Conservation (phyloP, 2,329 filamentous ascomycete genomes). For the Chaetomiaceae sp. region DNA sequence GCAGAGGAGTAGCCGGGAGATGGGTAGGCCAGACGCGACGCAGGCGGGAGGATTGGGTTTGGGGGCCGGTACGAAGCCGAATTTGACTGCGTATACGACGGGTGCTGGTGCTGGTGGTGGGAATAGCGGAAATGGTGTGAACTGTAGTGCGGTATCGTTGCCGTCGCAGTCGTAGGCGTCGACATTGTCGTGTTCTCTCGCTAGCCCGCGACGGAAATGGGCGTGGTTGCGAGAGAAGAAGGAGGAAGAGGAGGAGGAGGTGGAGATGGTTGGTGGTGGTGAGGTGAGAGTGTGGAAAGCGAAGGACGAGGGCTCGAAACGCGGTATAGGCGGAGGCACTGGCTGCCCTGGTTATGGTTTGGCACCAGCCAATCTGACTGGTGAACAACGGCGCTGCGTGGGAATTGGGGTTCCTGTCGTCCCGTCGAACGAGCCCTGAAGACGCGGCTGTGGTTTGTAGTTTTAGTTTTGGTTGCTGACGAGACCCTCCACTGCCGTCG, state of each 20-base stretch:
- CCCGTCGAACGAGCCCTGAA: not conserved
- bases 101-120: constrained; percentile 44
- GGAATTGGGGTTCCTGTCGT: constrained; percentile 9
- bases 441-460: not conserved
- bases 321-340: constrained; percentile 1
- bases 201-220: constrained; percentile 13
- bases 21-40: constrained; percentile 35
- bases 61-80: constrained; percentile 34
- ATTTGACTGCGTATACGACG: constrained; percentile 46
- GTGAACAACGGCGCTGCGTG: constrained; percentile 1
- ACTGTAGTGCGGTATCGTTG: constrained; percentile 65
- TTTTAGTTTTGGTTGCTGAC: not conserved
- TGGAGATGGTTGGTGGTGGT: no score
- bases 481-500: not conserved
- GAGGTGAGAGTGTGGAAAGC: no score
- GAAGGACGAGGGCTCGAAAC: not conserved
- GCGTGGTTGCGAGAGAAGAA: constrained; percentile 13
- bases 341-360: constrained; percentile 9
- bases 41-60: constrained; percentile 38
- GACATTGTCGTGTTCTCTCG: constrained; percentile 54
- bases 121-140: constrained; percentile 61
- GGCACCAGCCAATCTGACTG: constrained; percentile 18
- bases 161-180: constrained; percentile 73
- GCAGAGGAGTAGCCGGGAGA: constrained; percentile 30
- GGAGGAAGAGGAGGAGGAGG: not conserved